These are phyloP conservation scores for Ceratocystis destructans DNA, from an alignment of 2,329 filamentous ascomycete genomes.

Conservation along the genomic window DNA sequence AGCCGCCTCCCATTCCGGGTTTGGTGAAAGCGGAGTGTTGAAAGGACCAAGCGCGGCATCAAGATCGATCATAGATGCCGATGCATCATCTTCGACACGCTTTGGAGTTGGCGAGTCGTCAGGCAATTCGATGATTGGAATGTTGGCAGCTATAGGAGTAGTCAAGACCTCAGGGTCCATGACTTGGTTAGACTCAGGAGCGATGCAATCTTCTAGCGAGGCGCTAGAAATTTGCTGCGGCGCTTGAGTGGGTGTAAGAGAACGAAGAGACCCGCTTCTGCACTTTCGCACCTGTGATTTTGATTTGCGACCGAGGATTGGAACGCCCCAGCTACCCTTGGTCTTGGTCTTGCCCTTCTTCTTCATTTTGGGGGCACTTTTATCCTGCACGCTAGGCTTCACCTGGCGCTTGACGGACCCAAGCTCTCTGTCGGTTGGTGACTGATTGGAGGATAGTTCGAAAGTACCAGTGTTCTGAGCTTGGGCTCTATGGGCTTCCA, in stretches of 20 bases:
- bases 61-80: slow-evolving; percentile 77
- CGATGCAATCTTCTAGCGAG: slow-evolving; percentile 16
- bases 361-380: slow-evolving; percentile 15
- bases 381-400: slow-evolving; percentile 23
- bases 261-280: slow-evolving; percentile 29
- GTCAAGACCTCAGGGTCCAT: slow-evolving; percentile 18
- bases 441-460: slow-evolving; percentile 8
- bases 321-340: slow-evolving; percentile 46
- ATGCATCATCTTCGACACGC: slow-evolving; percentile 42
- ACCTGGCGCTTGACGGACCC: background rate
- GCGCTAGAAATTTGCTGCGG: slow-evolving; percentile 20
- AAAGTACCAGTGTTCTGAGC: background rate
- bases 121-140: slow-evolving; percentile 23
- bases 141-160: slow-evolving; percentile 5
- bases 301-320: slow-evolving; percentile 50
- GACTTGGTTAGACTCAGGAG: slow-evolving; percentile 14
- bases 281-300: slow-evolving; percentile 35
- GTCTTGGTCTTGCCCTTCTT: slow-evolving; percentile 27
- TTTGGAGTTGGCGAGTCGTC: slow-evolving; percentile 14
- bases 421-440: slow-evolving; percentile 27
- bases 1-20: slow-evolving; percentile 53
- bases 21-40: slow-evolving; percentile 57
- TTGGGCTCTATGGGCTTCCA: slow-evolving; percentile 35
- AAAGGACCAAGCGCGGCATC: slow-evolving; percentile 89
- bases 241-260: slow-evolving; percentile 31